phyloP scores from a whole-genome alignment of 1,284 basidiomycete species.

The Rhodotorula sp. region DNA sequence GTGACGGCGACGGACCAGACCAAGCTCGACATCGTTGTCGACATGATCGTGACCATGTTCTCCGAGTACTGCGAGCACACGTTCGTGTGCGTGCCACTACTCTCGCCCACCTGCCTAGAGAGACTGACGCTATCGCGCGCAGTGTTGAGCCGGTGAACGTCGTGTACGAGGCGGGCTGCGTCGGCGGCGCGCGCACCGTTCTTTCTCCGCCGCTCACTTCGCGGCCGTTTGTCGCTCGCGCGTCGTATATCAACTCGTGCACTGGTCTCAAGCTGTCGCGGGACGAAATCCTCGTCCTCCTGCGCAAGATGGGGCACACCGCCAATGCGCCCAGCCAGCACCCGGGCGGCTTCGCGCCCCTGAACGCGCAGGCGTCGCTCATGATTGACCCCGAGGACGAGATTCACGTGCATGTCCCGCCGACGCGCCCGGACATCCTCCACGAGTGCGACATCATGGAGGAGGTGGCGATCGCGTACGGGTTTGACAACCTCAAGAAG shows the following conservation, averaged over 20 bases:
- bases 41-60: slow-evolving; percentile 95
- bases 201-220: slow-evolving; percentile 81
- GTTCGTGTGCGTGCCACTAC: slow-evolving; percentile 69
- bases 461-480: slow-evolving; percentile 95
- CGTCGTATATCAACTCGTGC: slow-evolving; percentile 93
- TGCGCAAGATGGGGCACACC: slow-evolving; percentile 67
- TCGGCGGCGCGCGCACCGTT: slow-evolving; percentile 68
- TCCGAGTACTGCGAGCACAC: slow-evolving; percentile 91
- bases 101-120: not conserved
- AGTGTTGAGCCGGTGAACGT: slow-evolving; percentile 90
- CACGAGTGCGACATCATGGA: slow-evolving; percentile 99
- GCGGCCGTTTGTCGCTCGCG: slow-evolving; percentile 71
- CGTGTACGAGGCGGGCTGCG: slow-evolving; percentile 56
- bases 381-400: slow-evolving; percentile 64
- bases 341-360: slow-evolving; percentile 56
- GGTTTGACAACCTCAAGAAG: slow-evolving; percentile 93
- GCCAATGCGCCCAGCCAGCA: slow-evolving; percentile 24
- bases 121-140: slow-evolving; percentile 14
- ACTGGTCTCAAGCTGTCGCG: slow-evolving; percentile 76
- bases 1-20: slow-evolving; percentile 97
- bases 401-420: slow-evolving; percentile 72
- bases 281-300: slow-evolving; percentile 64
- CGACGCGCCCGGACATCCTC: slow-evolving; percentile 92
- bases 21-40: slow-evolving; percentile 91
- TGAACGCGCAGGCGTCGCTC: slow-evolving; percentile 37